Base-by-base conservation (phyloP, 768 basidiomycete genomes). In the Vishniacozyma victoriae region DNA sequence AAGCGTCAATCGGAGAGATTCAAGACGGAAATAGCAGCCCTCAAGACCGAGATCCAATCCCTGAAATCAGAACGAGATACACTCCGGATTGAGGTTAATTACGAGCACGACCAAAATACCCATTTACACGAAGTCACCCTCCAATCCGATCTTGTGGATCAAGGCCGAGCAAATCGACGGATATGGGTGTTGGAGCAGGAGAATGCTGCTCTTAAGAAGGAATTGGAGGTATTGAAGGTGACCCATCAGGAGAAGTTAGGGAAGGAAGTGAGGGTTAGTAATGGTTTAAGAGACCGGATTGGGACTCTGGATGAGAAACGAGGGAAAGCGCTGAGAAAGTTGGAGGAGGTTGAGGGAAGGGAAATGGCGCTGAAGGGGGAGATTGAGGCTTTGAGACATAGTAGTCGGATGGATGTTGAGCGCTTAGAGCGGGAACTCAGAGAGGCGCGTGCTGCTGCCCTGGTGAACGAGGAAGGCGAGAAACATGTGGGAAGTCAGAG, bases 281-380 rank as follows among this genome's bases (percentile, higher is more conserved):
- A 41, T 1, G 56, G 57, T 6, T 50, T 65, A 50, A 52, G 59
- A 29, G 61, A 65, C 33, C 37, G 64, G 29, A 65, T 66, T n/a
- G 53, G 50, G 5, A 41, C 23, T n/a, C 23, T 69, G 42, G 67
- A 69, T 26, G 50, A 35, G 25, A 57, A 51, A 40, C 44, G 50
- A 13, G 29, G 39, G 11, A 31, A 27, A 20, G 22, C 47, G 31
- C 48, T 36, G 35, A 51, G 33, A 9, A 43, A 56, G 26, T 37
- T 31, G 20, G 25, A 33, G 9, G 41, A 29, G 11, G 16, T 44
- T 4, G 35, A 55, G 29, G 44, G 44, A 1, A 18, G 31, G 40
- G 41, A 29, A 15, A 41, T 52, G 35, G 27, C 25, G 24, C 41
- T 41, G 29, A 14, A 40, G n/a, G 18, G 3, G 16, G 22, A 19